phyloP scores from a whole-genome alignment of 805 yeast species.

The Tetrapisispora phaffii region DNA sequence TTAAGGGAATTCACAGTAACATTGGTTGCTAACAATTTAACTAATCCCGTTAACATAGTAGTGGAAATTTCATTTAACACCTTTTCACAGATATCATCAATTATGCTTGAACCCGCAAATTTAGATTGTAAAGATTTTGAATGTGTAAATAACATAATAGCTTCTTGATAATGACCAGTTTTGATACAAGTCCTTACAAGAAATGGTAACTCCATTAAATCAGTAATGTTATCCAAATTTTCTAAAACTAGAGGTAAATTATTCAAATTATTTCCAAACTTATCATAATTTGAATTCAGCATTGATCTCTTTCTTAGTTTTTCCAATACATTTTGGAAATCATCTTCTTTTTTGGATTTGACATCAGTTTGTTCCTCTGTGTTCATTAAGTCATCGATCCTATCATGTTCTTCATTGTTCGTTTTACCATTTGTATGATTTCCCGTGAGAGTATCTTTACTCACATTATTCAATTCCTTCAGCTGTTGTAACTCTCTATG shows the following conservation, averaged over 20 bases:
- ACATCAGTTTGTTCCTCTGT: slow-evolving; percentile 14
- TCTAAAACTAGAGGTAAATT: slow-evolving; percentile 36
- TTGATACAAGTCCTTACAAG: slow-evolving; percentile 73
- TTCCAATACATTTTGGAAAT: slow-evolving; percentile 25
- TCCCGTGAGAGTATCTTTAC: slow-evolving; percentile 2
- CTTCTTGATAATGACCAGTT: slow-evolving; percentile 81
- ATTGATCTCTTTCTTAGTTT: slow-evolving; percentile 14
- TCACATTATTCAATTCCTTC: slow-evolving; percentile 25
- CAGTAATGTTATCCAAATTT: slow-evolving; percentile 63
- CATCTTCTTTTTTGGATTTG: slow-evolving; percentile 18
- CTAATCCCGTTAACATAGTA: slow-evolving; percentile 60
- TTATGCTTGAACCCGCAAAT: slow-evolving; percentile 39
- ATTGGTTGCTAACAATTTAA: slow-evolving; percentile 62
- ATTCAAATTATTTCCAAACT: slow-evolving; percentile 6
- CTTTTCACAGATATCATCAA: slow-evolving; percentile 23
- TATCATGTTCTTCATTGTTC: background rate
- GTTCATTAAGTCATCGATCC: slow-evolving; percentile 14
- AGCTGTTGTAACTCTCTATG: slow-evolving; percentile 19
- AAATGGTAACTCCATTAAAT: slow-evolving; percentile 75
- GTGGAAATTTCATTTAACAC: slow-evolving; percentile 29
- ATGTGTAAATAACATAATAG: slow-evolving; percentile 72
- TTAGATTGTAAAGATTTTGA: slow-evolving; percentile 58
- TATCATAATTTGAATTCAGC: slow-evolving; percentile 6
- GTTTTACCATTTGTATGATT: background rate
- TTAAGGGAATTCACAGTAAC: slow-evolving; percentile 69